Conservation (phyloP, 805 yeast species). For the Yamadazyma paraphyllophila region DNA sequence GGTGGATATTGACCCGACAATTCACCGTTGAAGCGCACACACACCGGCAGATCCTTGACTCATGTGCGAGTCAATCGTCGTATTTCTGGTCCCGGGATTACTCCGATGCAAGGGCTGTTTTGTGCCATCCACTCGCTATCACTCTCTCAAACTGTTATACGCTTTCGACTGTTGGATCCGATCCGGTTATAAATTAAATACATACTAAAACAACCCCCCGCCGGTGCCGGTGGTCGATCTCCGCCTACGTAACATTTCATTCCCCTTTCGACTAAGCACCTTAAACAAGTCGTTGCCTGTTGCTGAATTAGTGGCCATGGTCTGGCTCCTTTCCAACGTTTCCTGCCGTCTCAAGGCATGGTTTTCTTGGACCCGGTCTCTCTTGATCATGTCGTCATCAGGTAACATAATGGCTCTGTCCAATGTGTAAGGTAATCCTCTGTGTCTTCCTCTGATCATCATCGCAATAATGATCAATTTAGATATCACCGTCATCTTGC, state of each 20-base stretch:
- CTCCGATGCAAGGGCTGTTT: too few relatives aligned
- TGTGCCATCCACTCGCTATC: too few relatives aligned
- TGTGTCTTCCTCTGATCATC: slow-evolving; percentile 93
- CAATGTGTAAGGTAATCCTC: slow-evolving; percentile 90
- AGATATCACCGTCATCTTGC: slow-evolving; percentile 66
- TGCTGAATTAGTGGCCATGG: slow-evolving; percentile 8
- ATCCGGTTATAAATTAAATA: too few relatives aligned
- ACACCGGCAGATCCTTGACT: too few relatives aligned
- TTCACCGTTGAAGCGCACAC: too few relatives aligned
- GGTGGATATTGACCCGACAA: too few relatives aligned
- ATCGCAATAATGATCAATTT: slow-evolving; percentile 83
- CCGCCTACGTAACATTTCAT: slow-evolving; percentile 10
- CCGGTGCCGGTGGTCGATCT: slow-evolving; percentile 3
- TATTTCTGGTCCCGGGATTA: too few relatives aligned
- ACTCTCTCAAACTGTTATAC: too few relatives aligned
- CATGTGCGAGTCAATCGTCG: too few relatives aligned
- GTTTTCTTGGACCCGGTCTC: slow-evolving; percentile 60
- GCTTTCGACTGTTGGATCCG: too few relatives aligned
- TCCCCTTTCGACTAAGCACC: slow-evolving; percentile 14
- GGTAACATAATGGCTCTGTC: slow-evolving; percentile 94
- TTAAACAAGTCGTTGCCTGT: slow-evolving; percentile 11
- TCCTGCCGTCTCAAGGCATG: slow-evolving; percentile 39
- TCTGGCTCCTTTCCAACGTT: slow-evolving; percentile 24
- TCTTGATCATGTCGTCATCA: slow-evolving; percentile 57
- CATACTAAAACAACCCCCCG: too few relatives aligned